Evolutionary conservation across 306 rosid genomes (phyloP).

Genomic region (Fragaria nilgerrensis): DNA sequence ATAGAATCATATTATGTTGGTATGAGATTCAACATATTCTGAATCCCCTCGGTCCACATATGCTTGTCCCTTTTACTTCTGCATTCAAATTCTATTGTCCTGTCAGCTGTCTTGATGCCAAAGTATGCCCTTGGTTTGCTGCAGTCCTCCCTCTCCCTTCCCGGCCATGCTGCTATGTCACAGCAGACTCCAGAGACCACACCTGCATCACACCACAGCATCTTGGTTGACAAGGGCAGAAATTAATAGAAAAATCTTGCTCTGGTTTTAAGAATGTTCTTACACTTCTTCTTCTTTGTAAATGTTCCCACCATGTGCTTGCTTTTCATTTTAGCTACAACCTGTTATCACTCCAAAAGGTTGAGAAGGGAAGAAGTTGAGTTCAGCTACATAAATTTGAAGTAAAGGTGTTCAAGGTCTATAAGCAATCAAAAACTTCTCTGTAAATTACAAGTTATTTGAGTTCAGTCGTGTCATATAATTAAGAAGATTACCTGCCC

Average conservation of each 20-base stretch:
- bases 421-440: neutral
- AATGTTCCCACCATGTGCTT: constrained; percentile 85
- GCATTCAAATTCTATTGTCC: constrained; percentile 86
- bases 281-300: constrained; percentile 89
- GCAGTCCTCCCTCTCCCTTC: constrained; percentile 55
- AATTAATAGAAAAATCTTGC: constrained; percentile 14
- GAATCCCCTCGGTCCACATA: constrained; percentile 83
- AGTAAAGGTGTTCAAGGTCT: neutral
- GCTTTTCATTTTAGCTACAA: constrained; percentile 90
- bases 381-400: neutral
- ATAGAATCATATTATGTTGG: constrained; percentile 30
- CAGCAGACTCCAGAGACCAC: constrained; percentile 64
- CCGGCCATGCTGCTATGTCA: constrained; percentile 67
- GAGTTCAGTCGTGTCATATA: constrained; percentile 13
- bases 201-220: constrained; percentile 54
- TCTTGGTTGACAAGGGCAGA: constrained; percentile 14
- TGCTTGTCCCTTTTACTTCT: constrained; percentile 62
- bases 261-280: constrained; percentile 32
- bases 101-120: constrained; percentile 68
- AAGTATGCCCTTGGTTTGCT: constrained; percentile 62
- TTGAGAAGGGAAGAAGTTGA: neutral
- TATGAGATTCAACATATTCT: constrained; percentile 62
- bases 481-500: constrained; percentile 61
- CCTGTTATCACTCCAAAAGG: constrained; percentile 48
- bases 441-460: neutral